Percentiles rank a stretch among this genome's conserved stretches.
Evolutionary conservation across 2,329 filamentous ascomycete species (phyloP).

Genomic region (Botryotinia convoluta): DNA sequence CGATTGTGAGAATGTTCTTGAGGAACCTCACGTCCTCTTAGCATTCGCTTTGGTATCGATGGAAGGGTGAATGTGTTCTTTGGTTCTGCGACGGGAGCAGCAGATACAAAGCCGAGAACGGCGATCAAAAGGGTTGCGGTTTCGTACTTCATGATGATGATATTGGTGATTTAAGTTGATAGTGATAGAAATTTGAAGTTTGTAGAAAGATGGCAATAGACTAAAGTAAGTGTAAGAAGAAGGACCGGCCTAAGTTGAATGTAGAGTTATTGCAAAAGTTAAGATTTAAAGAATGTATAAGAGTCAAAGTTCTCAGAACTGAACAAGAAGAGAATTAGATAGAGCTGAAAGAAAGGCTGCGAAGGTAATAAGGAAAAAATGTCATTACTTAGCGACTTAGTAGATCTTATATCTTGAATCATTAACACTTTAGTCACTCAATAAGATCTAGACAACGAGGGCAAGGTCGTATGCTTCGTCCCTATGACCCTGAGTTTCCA

Average conservation of each 20-base stretch:
- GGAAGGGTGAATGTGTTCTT: constrained; percentile 29
- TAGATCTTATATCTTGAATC: constrained; percentile 32
- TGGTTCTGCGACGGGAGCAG: constrained; percentile 32
- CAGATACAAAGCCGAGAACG: constrained; percentile 35
- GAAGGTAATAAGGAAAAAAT: constrained; percentile 32
- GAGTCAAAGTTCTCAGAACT: constrained; percentile 39
- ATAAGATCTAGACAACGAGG: constrained; percentile 25
- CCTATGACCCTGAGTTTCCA: not conserved
- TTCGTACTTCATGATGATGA: constrained; percentile 39
- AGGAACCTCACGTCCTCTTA: constrained; percentile 49
- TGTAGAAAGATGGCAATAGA: not conserved
- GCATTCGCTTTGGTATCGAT: constrained; percentile 35
- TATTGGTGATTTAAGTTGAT: constrained; percentile 23
- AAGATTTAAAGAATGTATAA: constrained; percentile 34
- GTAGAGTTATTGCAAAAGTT: constrained; percentile 19
- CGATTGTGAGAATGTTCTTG: constrained; percentile 56
- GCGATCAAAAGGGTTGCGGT: constrained; percentile 32
- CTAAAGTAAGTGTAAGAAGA: constrained; percentile 9
- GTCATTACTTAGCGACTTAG: constrained; percentile 19
- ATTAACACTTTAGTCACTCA: constrained; percentile 7
- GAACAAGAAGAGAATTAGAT: constrained; percentile 35
- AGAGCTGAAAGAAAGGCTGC: constrained; percentile 33
- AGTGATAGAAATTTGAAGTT: constrained; percentile 26
- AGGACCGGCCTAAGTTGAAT: constrained; percentile 35
- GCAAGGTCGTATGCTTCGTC: not conserved